Evolutionary conservation across 2,329 filamentous ascomycete genomes (phyloP), one percentile per base, ranked within the genome.

Genomic region (Ustulina deusta): DNA sequence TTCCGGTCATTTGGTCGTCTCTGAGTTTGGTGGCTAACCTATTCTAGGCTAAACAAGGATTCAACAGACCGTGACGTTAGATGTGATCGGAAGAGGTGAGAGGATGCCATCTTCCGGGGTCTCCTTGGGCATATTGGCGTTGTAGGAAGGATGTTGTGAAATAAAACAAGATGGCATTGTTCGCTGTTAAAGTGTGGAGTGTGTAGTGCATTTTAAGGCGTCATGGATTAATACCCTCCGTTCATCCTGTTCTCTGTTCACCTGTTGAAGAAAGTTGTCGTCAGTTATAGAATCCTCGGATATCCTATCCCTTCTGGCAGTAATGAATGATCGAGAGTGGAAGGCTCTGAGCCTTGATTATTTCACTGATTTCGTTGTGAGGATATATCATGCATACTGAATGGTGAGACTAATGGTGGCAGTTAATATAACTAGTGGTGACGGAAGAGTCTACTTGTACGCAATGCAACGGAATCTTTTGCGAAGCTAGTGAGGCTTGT

Each of bases 1-100:
- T 40, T 27, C 22, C 25, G n/a, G 34, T n/a, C 17, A 5, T 11
- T 6, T 20, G 25, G 1, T 29, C 6, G 27, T 48, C 11, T 29
- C 36, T 36, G 11, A n/a, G 15, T 6, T 48, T 7, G 17, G 25
- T 40, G 46, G 48, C 66, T 72, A 61, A 71, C 70, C 63, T 72
- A 59, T 71, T 25, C 1, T 29, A 86, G 84, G 84, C 84, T 29
- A 82, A 84, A 72, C 85, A 87, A 74, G 84, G 84, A 58, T 82
- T 85, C 71, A 81, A 80, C 71, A 79, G 83, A 74, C 81, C 82
- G 25, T 83, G 52, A 71, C 42, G 57, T 36, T 25, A 22, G 13
- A 36, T 15, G 59, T 52, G 29, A 52, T 68, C 17, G 15, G 4
- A 44, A 44, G 10, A 40, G 22, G 25, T 9, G 22, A 42, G 36